phyloP scores from a whole-genome alignment of 1,139 yeast genomes.

The Lodderomyces pseudojiufengensis region DNA sequence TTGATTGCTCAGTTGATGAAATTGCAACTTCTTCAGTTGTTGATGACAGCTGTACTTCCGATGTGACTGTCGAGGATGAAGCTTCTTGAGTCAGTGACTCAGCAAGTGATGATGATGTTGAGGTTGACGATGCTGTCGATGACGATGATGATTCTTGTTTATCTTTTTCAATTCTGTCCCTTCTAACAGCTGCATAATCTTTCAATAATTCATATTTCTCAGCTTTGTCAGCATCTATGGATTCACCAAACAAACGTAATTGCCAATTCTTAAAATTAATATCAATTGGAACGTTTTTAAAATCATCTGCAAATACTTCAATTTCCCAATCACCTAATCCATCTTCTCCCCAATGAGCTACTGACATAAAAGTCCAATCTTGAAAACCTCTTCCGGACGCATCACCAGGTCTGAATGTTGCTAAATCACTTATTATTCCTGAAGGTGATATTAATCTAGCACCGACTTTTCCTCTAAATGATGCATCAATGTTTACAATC shows the following conservation, averaged over 20 bases:
- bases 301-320: conserved; percentile 43
- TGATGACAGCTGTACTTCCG: neutral
- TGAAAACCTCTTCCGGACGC: conserved; percentile 53
- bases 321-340: conserved; percentile 84
- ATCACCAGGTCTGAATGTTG: conserved; percentile 67
- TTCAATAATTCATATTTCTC: conserved; percentile 38
- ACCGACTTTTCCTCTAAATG: conserved; percentile 66
- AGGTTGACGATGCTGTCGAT: conserved; percentile 2
- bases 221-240: conserved; percentile 60
- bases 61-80: conserved; percentile 2
- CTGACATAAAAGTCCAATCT: conserved; percentile 95
- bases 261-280: conserved; percentile 69
- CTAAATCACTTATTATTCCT: conserved; percentile 72
- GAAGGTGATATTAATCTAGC: conserved; percentile 69
- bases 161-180: conserved; percentile 15
- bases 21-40: conserved; percentile 2
- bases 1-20: conserved; percentile 5
- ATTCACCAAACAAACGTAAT: conserved; percentile 78
- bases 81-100: no score
- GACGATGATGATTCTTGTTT: conserved; percentile 2
- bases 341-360: conserved; percentile 94
- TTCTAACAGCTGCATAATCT: conserved; percentile 40
- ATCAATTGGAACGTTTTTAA: conserved; percentile 19
- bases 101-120: conserved; percentile 1
- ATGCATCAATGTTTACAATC: conserved; percentile 64